Conservation (phyloP, 257 asterid species). For the Thymus quinquecostatus region DNA sequence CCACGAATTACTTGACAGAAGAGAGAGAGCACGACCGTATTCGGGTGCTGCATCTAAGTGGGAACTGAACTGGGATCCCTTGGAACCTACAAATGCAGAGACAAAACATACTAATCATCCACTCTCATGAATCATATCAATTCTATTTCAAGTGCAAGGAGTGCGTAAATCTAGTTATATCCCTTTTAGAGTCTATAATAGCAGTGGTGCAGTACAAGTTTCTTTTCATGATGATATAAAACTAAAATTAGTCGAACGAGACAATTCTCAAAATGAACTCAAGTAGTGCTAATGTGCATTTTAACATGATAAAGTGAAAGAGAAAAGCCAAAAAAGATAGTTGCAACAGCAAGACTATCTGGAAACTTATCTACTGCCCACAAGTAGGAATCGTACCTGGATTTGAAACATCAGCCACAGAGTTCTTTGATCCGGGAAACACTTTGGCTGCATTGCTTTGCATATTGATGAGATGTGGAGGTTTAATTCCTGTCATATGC, state of each 20-base stretch:
- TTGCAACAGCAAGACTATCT: neutral
- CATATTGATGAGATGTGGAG: conserved; percentile 48
- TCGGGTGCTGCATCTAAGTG: conserved; percentile 63
- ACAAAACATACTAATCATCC: neutral
- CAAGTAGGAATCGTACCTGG: conserved; percentile 56
- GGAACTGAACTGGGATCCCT: conserved; percentile 52
- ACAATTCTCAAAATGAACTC: neutral
- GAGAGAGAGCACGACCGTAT: conserved; percentile 90
- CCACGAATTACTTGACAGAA: conserved; percentile 88
- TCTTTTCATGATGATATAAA: neutral
- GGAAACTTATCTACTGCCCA: neutral
- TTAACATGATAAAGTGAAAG: neutral
- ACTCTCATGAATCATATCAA: neutral
- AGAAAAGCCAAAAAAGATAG: neutral
- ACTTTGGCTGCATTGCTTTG: conserved; percentile 49
- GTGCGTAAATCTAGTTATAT: neutral
- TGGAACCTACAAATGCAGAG: conserved; percentile 47
- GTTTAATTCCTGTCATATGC: conserved; percentile 44
- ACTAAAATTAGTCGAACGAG: neutral
- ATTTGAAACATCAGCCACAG: conserved; percentile 46
- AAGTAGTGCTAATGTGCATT: neutral
- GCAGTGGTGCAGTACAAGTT: neutral
- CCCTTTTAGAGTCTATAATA: neutral
- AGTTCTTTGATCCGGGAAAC: conserved; percentile 47
- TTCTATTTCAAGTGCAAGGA: neutral